Evolutionary conservation across 1,139 yeast species (phyloP).

Genomic region (Debaryomyces singareniensis): DNA sequence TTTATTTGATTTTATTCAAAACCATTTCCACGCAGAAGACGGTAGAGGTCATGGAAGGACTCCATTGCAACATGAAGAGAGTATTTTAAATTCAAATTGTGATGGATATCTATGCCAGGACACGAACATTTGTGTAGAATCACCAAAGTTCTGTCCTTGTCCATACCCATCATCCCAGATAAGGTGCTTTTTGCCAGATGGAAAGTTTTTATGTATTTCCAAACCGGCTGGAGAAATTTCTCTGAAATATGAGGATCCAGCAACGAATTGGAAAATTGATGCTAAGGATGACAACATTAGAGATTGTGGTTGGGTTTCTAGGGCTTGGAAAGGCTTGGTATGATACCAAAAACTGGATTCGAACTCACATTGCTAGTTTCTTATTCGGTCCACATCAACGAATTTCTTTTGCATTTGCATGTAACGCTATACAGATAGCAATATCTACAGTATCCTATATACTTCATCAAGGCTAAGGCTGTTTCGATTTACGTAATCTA

Average conservation of each 20-base stretch:
- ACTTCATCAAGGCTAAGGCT: no score
- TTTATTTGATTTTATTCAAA: slow-evolving; percentile 30
- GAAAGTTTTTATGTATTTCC: slow-evolving; percentile 70
- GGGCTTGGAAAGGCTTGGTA: slow-evolving; percentile 43
- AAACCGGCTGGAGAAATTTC: slow-evolving; percentile 54
- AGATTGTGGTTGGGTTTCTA: slow-evolving; percentile 73
- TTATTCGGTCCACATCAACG: not conserved
- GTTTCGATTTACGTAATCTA: no score
- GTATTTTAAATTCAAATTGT: slow-evolving; percentile 42
- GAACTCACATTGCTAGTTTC: not conserved
- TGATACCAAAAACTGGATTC: slow-evolving; percentile 9
- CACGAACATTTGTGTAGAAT: slow-evolving; percentile 68
- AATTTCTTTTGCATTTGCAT: no score
- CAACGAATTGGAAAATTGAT: slow-evolving; percentile 46
- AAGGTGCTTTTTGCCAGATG: slow-evolving; percentile 70
- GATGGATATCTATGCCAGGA: slow-evolving; percentile 73
- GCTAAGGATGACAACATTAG: slow-evolving; percentile 48
- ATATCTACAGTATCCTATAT: no score
- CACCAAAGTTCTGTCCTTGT: slow-evolving; percentile 78
- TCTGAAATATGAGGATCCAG: slow-evolving; percentile 40
- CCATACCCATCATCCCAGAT: slow-evolving; percentile 81
- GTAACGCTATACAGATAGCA: no score
- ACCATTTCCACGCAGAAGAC: slow-evolving; percentile 18
- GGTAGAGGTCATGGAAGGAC: slow-evolving; percentile 17
- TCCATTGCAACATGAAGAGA: slow-evolving; percentile 21